phyloP scores from a whole-genome alignment of 2,329 filamentous ascomycete genomes.

The Neopestalotiopsis rosae region DNA sequence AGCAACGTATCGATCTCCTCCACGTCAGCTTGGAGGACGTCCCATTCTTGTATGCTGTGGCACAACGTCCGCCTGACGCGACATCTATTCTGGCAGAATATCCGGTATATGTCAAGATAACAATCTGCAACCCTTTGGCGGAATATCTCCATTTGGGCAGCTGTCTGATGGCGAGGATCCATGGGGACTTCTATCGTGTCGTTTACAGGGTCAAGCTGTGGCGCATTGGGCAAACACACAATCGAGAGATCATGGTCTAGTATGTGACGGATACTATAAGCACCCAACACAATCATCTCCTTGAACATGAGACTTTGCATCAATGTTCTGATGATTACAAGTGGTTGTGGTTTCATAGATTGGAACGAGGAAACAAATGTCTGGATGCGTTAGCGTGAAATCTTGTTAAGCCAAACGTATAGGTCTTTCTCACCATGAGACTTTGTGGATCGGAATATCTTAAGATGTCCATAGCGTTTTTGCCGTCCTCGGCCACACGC shows the following conservation, averaged over 20 bases:
- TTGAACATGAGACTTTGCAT: conserved; percentile 78
- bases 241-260: conserved; percentile 83
- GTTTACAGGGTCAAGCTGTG: conserved; percentile 74
- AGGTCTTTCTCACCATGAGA: conserved; percentile 61
- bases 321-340: conserved; percentile 82
- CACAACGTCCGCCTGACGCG: conserved; percentile 88
- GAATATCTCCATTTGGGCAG: conserved; percentile 74
- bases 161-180: conserved; percentile 76
- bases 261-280: conserved; percentile 73
- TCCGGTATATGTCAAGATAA: conserved; percentile 83
- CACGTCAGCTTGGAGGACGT: conserved; percentile 80
- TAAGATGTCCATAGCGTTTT: conserved; percentile 71
- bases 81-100: conserved; percentile 88
- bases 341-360: conserved; percentile 79
- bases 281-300: conserved; percentile 71
- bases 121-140: conserved; percentile 67
- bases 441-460: conserved; percentile 72
- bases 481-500: conserved; percentile 73
- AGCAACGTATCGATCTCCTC: conserved; percentile 77
- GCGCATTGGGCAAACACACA: conserved; percentile 73
- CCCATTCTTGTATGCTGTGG: conserved; percentile 83
- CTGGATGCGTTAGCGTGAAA: conserved; percentile 42
- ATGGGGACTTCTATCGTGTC: conserved; percentile 77
- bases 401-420: conserved; percentile 22
- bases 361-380: conserved; percentile 78